Base-by-base conservation (phyloP, 345 rosid genomes). In the Luvunga scandens region DNA sequence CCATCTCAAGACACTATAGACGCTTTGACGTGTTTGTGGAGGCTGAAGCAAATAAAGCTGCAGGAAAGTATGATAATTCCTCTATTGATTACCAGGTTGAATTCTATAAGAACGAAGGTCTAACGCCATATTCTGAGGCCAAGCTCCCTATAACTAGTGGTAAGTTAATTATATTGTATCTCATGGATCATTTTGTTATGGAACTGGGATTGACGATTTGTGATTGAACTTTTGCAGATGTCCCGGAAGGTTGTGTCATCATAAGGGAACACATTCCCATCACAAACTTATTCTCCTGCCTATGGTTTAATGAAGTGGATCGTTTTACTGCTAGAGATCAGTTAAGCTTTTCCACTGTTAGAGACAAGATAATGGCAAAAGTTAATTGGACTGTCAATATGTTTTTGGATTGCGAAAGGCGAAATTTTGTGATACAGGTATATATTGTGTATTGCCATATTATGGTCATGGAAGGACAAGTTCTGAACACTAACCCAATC, bases 271-370 rank as follows among this genome's bases (percentile, higher is more conserved):
- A 94, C 83, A 85, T 88, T 65, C 95, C 97, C 6, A 88, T 93
- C 56, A 87, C 94, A 36, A 94, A 94, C 78, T 89, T 93, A 55
- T 90, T 93, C 82, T 84, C 91, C 25, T 94, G 98, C 82, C 85
- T 91, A n/a, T 94, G 98, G 98, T 94, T 93, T 87, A 91, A 93
- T 59, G 98, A 94, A 88, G 98, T 94, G 34, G 97, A 91, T 79
- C 89, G 94, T 22, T 94, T 93, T 85, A 94, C 98, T 61, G 84
- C 97, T 6, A 88, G 98, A 84, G 98, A 94, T 78, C 98, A 94
- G 83, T 71, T 94, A 72, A 94, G 98, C 86, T 94, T 92, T 81
- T 90, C 97, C 66, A 88, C 83, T 4, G 93, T 89, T n/a, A 88
- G 98, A 85, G 97, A 94, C 87, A 91, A 91, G 86, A 87, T 93